Evolutionary conservation across 2,329 filamentous ascomycete species (phyloP).

Genomic region (Colletotrichum lentis): DNA sequence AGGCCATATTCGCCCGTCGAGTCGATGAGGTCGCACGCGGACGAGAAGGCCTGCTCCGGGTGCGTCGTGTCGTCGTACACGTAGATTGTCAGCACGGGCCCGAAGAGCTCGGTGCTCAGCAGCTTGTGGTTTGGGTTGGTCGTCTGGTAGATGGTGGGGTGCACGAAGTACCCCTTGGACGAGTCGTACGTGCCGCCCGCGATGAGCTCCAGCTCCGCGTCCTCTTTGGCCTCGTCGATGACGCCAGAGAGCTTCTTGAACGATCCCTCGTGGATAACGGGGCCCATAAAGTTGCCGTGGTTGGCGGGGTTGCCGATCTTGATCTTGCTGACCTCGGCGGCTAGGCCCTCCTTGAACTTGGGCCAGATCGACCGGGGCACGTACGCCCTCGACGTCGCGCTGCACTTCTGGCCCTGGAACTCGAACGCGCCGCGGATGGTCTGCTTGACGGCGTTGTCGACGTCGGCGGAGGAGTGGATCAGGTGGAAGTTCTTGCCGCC

Average conservation of each 20-base stretch:
- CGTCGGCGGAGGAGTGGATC: conserved; percentile 78
- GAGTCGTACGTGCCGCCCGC: conserved; percentile 80
- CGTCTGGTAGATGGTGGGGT: conserved; percentile 83
- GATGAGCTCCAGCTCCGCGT: conserved; percentile 75
- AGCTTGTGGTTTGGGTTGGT: conserved; percentile 77
- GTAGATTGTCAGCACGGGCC: conserved; percentile 77
- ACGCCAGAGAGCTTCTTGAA: conserved; percentile 82
- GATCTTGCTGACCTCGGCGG: conserved; percentile 73
- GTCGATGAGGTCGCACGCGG: conserved; percentile 72
- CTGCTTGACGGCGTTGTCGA: conserved; percentile 80
- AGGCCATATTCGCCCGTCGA: conserved; percentile 78
- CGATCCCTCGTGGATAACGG: conserved; percentile 82
- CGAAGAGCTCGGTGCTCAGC: conserved; percentile 82
- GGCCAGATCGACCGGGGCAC: conserved; percentile 79
- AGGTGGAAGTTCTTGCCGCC: conserved; percentile 95
- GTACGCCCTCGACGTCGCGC: conserved; percentile 82
- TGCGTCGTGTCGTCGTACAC: conserved; percentile 76
- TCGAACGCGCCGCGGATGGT: conserved; percentile 89
- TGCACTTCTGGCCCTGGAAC: conserved; percentile 92
- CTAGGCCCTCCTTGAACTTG: conserved; percentile 72
- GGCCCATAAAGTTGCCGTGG: conserved; percentile 83
- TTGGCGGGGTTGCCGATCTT: conserved; percentile 74
- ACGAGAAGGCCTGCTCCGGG: conserved; percentile 62
- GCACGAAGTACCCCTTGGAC: conserved; percentile 81
- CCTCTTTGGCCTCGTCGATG: conserved; percentile 82